Base-by-base conservation (phyloP, 257 asterid species). In the Capsicum chinense region DNA sequence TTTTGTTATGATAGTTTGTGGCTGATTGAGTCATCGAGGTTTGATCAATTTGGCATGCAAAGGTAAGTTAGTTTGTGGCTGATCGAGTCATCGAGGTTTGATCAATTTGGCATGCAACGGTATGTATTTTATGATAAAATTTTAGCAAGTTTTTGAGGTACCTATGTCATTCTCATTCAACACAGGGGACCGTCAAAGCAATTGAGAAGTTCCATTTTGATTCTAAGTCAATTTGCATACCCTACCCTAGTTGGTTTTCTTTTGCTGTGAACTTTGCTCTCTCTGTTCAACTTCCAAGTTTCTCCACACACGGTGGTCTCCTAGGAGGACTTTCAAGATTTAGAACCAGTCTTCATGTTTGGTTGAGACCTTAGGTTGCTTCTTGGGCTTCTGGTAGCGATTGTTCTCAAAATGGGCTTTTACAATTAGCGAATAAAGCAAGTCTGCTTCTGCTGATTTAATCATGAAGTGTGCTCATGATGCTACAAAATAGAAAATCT, bases 371-470 rank as follows among this genome's bases (percentile, higher is more conserved):
- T 87, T 89, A 15, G 90, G 82, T 19, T 91, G 90, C 86, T 86
- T 90, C 90, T 90, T 93, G 4, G 98, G 97, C 81, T 67, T 88
- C 81, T 83, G 91, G 76, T 88, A 94, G 56, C 97, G 92, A 85
- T 92, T 93, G 79, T 96, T 94, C 93, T 93, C 97, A 59, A 85
- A 92, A 64, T 60, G 86, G 79, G 98, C 98, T 85, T 93, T 94
- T 39, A 86, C 88, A 78, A 95, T 87, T 79, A 94, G 95, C 13
- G 94, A 83, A 83, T 92, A 95, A 0, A 94, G 90, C 87, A 94
- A 87, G 85, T 94, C 95, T 3, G 91, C 93, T 87, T 96, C 98
- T 26, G 98, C 93, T 83, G 98, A 92, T 79, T 94, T 92, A 84
- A 3, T 94, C 99, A 82, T 92, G 94, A 19, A 98, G 94, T 88